Percentiles rank a stretch among this genome's conserved stretches.
Evolutionary conservation across 2,329 filamentous ascomycete species (phyloP).

Genomic region (Xylaria sp.): DNA sequence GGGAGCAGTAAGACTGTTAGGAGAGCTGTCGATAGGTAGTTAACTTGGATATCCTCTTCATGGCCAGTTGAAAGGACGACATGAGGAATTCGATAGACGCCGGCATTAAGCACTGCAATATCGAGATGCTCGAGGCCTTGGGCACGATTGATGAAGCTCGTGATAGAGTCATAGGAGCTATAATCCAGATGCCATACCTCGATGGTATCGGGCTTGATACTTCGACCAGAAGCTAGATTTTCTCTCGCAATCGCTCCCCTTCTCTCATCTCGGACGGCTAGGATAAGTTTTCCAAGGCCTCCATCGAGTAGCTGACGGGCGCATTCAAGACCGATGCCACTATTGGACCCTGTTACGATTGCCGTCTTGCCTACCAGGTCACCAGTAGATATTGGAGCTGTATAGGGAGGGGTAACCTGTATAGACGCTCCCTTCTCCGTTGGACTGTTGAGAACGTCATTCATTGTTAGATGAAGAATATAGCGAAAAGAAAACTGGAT

Average conservation of each 20-base stretch:
- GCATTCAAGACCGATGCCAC: constrained; percentile 53
- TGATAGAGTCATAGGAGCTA: constrained; percentile 51
- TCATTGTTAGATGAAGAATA: constrained; percentile 6
- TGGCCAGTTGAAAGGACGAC: constrained; percentile 35
- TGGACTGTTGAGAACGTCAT: not conserved
- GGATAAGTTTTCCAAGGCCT: constrained; percentile 50
- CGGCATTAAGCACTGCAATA: constrained; percentile 53
- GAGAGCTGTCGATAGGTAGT: constrained; percentile 63
- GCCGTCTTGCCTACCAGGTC: constrained; percentile 46
- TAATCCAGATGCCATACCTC: constrained; percentile 55
- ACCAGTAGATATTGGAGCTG: not conserved
- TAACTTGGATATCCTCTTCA: constrained; percentile 61
- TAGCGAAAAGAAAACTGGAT: not conserved
- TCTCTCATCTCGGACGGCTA: constrained; percentile 49
- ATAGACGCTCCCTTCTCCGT: constrained; percentile 9
- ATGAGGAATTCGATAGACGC: constrained; percentile 42
- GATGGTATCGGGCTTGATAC: constrained; percentile 43
- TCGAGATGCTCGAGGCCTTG: constrained; percentile 52
- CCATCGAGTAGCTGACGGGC: constrained; percentile 50
- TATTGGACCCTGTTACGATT: constrained; percentile 54
- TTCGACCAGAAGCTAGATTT: constrained; percentile 40
- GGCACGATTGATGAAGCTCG: constrained; percentile 51
- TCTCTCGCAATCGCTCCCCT: constrained; percentile 39
- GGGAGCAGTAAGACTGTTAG: constrained; percentile 60
- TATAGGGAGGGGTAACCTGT: not conserved